Conservation (phyloP, 176 grass and related monocot species). For the Puya raimondii region DNA sequence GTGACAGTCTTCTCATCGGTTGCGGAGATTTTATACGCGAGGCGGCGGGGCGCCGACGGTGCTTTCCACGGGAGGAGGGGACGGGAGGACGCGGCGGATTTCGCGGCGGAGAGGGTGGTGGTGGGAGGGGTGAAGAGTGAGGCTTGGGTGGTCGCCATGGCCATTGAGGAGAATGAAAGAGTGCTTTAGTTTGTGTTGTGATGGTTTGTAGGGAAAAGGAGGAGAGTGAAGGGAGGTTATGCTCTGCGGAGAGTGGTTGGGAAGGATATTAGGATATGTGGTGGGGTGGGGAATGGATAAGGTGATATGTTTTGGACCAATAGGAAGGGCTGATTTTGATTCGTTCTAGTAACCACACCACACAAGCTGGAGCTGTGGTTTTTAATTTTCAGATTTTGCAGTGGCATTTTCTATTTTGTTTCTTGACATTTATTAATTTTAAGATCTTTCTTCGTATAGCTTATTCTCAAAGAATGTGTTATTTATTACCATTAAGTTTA, state of each 20-base stretch:
- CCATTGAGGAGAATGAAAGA: constrained; percentile 23
- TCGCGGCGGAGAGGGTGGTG: constrained; percentile 15
- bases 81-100: background rate
- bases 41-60: constrained; percentile 15
- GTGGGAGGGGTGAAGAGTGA: constrained; percentile 39
- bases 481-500: too few species aligned
- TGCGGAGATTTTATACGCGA: constrained; percentile 20
- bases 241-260: constrained; percentile 12
- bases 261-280: constrained; percentile 19
- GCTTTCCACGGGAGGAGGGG: constrained; percentile 25
- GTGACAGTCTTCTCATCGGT: constrained; percentile 3
- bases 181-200: background rate
- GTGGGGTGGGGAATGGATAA: constrained; percentile 43
- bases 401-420: too few species aligned
- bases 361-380: background rate
- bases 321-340: constrained; percentile 61
- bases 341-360: constrained; percentile 9
- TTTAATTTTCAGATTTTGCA: background rate
- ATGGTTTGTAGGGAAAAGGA: background rate
- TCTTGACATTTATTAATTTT: too few species aligned
- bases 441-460: too few species aligned
- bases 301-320: constrained; percentile 65
- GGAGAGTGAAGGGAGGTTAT: constrained; percentile 1
- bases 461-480: too few species aligned
- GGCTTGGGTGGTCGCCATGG: constrained; percentile 68